Evolutionary conservation across 305 asterid genomes (phyloP).

Genomic region (Andrographis paniculata): DNA sequence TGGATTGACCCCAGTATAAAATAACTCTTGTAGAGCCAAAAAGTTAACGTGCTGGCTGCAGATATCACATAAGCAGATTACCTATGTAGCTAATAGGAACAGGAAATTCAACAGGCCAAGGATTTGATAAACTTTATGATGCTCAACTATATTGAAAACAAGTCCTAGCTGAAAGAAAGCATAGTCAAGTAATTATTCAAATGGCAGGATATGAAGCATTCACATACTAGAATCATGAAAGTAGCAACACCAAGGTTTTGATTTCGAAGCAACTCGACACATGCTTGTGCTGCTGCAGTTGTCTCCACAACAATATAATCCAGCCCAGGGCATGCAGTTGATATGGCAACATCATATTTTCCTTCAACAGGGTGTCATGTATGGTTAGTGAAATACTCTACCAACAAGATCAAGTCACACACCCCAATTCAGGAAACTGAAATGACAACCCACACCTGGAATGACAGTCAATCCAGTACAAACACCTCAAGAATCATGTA

Average conservation of each 20-base stretch:
- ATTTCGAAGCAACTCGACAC: constrained; percentile 80
- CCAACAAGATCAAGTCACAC: too few species aligned
- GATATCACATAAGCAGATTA: too few species aligned
- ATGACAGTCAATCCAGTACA: too few species aligned
- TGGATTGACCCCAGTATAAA: too few species aligned
- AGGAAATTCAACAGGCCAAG: neutral
- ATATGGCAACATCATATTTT: constrained; percentile 84
- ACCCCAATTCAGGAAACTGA: too few species aligned
- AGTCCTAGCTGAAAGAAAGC: constrained; percentile 2
- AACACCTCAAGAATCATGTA: too few species aligned
- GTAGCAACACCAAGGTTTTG: constrained; percentile 93
- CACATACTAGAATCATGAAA: constrained; percentile 85
- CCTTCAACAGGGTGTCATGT: constrained; percentile 38
- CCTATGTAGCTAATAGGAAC: too few species aligned
- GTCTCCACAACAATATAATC: constrained; percentile 84
- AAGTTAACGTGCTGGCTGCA: too few species aligned
- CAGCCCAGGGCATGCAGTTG: constrained; percentile 93
- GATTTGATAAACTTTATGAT: too few species aligned
- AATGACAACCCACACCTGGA: too few species aligned
- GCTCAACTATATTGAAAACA: too few species aligned
- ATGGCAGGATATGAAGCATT: constrained; percentile 7
- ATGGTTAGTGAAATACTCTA: constrained; percentile 11
- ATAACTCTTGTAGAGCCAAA: too few species aligned
- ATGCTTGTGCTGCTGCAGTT: constrained; percentile 80
- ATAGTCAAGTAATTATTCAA: constrained; percentile 1